Conservation (phyloP, 306 rosid species). For the Adenanthera pavonina region DNA sequence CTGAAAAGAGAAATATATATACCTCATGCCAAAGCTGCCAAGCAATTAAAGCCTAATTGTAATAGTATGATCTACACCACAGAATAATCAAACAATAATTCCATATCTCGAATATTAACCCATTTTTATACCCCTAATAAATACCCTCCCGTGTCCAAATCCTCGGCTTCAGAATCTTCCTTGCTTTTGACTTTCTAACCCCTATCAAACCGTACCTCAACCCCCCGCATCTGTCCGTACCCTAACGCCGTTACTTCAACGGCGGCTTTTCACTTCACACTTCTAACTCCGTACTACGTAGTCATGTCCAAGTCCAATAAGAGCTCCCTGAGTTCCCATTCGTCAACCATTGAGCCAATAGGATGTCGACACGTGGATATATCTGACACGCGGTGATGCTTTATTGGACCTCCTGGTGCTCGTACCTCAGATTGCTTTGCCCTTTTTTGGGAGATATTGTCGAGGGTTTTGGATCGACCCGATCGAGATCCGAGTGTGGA, state of each 20-base stretch:
- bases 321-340: not conserved
- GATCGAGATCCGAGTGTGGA: not conserved
- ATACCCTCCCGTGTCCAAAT: not conserved
- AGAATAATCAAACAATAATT: not conserved
- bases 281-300: not conserved
- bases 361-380: not conserved
- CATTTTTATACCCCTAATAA: not conserved
- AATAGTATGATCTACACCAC: not conserved
- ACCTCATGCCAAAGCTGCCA: not conserved
- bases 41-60: not conserved
- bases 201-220: not conserved
- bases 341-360: not conserved
- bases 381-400: not conserved
- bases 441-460: not conserved
- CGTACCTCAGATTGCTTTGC: not conserved
- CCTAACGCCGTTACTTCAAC: not conserved
- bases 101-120: conserved; percentile 10
- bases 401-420: not conserved
- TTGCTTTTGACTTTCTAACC: not conserved
- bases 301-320: no score
- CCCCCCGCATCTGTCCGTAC: not conserved
- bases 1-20: conserved; percentile 1
- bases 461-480: not conserved
- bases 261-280: not conserved
- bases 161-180: not conserved